Percentiles rank a stretch among this genome's conserved stretches.
These are phyloP conservation scores for Thymus quinquecostatus DNA, from an alignment of 257 asterid genomes.

Conservation along the genomic window DNA sequence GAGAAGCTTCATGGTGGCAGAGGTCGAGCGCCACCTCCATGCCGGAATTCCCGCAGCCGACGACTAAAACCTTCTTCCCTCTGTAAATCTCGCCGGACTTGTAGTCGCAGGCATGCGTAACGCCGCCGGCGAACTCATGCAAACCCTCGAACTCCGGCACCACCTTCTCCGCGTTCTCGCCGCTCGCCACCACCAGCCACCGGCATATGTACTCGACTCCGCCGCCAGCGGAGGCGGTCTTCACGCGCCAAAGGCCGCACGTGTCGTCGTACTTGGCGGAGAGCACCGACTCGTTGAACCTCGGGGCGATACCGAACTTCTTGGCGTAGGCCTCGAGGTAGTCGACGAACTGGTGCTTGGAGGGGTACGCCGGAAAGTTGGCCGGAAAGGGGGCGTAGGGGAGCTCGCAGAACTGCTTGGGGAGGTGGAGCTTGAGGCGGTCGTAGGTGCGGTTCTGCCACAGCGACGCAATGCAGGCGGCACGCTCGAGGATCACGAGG, in stretches of 20 bases:
- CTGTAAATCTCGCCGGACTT: slow-evolving; percentile 59
- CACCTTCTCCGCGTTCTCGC: slow-evolving; percentile 73
- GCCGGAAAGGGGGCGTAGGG: slow-evolving; percentile 62
- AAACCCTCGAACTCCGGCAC: slow-evolving; percentile 69
- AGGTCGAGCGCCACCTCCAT: slow-evolving; percentile 90
- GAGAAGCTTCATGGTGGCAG: slow-evolving; percentile 64
- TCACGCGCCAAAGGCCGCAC: slow-evolving; percentile 72
- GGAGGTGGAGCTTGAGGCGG: slow-evolving; percentile 87
- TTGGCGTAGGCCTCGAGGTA: slow-evolving; percentile 66
- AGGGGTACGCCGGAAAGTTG: slow-evolving; percentile 64
- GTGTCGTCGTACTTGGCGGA: slow-evolving; percentile 66
- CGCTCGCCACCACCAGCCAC: slow-evolving; percentile 85
- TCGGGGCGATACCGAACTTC: slow-evolving; percentile 54
- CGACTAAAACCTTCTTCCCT: slow-evolving; percentile 66
- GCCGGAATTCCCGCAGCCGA: slow-evolving; percentile 83
- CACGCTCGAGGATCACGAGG: slow-evolving; percentile 66
- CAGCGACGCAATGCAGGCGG: slow-evolving; percentile 89
- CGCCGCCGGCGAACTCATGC: slow-evolving; percentile 55
- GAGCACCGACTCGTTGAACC: slow-evolving; percentile 69
- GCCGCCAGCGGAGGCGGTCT: slow-evolving; percentile 33
- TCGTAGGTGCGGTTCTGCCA: slow-evolving; percentile 88
- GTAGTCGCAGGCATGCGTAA: slow-evolving; percentile 76
- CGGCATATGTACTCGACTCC: slow-evolving; percentile 61
- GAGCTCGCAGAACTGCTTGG: slow-evolving; percentile 74
- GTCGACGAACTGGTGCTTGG: slow-evolving; percentile 63